Evolutionary conservation across 1,139 yeast species (phyloP).

Genomic region (Pichia sp.): DNA sequence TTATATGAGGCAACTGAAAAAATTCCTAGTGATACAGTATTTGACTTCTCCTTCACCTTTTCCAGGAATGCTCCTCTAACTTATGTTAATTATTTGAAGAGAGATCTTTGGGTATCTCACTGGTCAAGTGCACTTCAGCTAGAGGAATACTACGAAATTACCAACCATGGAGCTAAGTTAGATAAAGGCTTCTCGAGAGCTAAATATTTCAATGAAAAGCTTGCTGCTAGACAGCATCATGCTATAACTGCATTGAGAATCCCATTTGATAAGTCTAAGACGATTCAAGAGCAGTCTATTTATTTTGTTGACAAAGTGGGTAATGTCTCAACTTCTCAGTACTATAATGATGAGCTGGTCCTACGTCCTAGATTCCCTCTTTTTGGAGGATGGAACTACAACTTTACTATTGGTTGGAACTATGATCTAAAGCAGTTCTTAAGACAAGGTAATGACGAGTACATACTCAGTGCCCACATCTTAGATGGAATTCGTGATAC

Average conservation of each 20-base stretch:
- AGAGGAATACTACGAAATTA: slow-evolving; percentile 82
- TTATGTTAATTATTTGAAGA: slow-evolving; percentile 53
- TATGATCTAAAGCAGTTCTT: slow-evolving; percentile 52
- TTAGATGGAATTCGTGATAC: slow-evolving; percentile 68
- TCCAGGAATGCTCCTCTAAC: slow-evolving; percentile 65
- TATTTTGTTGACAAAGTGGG: slow-evolving; percentile 90
- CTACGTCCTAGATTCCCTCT: slow-evolving; percentile 87
- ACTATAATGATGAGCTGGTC: slow-evolving; percentile 45
- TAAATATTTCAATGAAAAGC: slow-evolving; percentile 61
- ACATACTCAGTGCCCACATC: slow-evolving; percentile 63
- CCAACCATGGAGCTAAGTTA: slow-evolving; percentile 70
- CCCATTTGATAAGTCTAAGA: slow-evolving; percentile 36
- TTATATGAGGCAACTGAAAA: slow-evolving; percentile 2
- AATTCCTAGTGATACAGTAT: slow-evolving; percentile 42
- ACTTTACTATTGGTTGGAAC: slow-evolving; percentile 93
- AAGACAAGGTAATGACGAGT: slow-evolving; percentile 35
- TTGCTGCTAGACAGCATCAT: slow-evolving; percentile 41
- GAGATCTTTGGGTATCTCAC: slow-evolving; percentile 83
- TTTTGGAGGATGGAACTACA: slow-evolving; percentile 95
- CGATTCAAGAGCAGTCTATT: slow-evolving; percentile 38
- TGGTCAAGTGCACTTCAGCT: slow-evolving; percentile 61
- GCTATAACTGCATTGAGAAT: slow-evolving; percentile 55
- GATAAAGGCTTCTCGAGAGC: slow-evolving; percentile 69
- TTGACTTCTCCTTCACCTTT: slow-evolving; percentile 54
- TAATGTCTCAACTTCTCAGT: slow-evolving; percentile 78